Percentiles rank a stretch among this genome's conserved stretches.
phyloP scores from a whole-genome alignment of 192 early-diverging fungal genomes.

The Backusella tarrabulga region DNA sequence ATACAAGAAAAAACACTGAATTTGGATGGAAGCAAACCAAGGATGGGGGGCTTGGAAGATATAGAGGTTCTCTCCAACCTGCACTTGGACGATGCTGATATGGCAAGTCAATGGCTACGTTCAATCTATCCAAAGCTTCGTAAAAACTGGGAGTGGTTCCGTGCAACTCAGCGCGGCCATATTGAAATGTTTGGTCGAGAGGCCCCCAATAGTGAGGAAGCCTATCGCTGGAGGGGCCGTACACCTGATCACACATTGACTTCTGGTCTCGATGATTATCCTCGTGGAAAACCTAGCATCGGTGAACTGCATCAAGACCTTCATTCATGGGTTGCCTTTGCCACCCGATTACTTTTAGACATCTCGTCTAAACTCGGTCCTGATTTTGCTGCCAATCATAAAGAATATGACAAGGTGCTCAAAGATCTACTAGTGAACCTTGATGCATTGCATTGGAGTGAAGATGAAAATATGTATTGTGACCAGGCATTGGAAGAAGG shows the following conservation, averaged over 20 bases:
- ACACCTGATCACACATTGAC: slow-evolving; percentile 83
- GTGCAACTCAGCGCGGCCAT: slow-evolving; percentile 73
- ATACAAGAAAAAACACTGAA: neutral
- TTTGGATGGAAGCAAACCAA: slow-evolving; percentile 1
- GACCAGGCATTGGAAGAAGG: slow-evolving; percentile 60
- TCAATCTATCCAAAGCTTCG: slow-evolving; percentile 63
- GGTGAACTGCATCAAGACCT: slow-evolving; percentile 83
- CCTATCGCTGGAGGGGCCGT: slow-evolving; percentile 89
- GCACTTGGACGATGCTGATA: slow-evolving; percentile 41
- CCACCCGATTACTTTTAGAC: slow-evolving; percentile 49
- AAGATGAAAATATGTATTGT: slow-evolving; percentile 56
- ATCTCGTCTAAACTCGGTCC: slow-evolving; percentile 58
- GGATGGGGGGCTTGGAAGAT: slow-evolving; percentile 24
- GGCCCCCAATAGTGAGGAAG: slow-evolving; percentile 46
- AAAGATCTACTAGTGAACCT: slow-evolving; percentile 52
- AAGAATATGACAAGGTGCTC: slow-evolving; percentile 52
- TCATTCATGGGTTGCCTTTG: slow-evolving; percentile 72
- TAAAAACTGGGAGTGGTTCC: slow-evolving; percentile 78
- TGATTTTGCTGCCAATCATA: slow-evolving; percentile 47
- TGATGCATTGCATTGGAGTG: slow-evolving; percentile 74
- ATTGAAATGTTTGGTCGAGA: slow-evolving; percentile 46
- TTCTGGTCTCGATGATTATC: slow-evolving; percentile 94
- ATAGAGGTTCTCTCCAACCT: slow-evolving; percentile 23
- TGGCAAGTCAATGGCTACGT: slow-evolving; percentile 44
- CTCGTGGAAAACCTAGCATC: slow-evolving; percentile 69